Conservation (phyloP, 2,329 filamentous ascomycete genomes). For the Hymenoscyphus salicellus region DNA sequence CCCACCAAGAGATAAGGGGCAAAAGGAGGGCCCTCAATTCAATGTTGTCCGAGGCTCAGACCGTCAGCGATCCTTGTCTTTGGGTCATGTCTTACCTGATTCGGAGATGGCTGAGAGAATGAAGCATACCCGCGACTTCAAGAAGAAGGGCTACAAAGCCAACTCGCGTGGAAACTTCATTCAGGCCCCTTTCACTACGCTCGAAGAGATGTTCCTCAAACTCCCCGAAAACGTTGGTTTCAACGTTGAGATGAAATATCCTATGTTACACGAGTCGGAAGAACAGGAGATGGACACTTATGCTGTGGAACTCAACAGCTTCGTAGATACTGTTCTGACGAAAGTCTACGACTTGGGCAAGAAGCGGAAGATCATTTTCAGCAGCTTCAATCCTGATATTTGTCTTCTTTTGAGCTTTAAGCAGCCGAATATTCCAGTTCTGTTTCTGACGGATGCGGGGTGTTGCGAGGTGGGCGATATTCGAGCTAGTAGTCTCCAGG, state of each 20-base stretch:
- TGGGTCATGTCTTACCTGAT: slow-evolving; percentile 30
- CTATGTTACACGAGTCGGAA: slow-evolving; percentile 93
- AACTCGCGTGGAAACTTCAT: slow-evolving; percentile 94
- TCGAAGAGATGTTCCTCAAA: slow-evolving; percentile 88
- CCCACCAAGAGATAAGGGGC: slow-evolving; percentile 37
- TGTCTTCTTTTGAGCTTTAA: slow-evolving; percentile 94
- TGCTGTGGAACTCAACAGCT: slow-evolving; percentile 91
- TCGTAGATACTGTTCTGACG: slow-evolving; percentile 86
- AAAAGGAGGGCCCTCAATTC: slow-evolving; percentile 29
- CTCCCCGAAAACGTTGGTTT: slow-evolving; percentile 83
- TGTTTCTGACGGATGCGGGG: slow-evolving; percentile 91
- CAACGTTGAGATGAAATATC: slow-evolving; percentile 99
- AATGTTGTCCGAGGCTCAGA: slow-evolving; percentile 29
- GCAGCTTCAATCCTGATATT: slow-evolving; percentile 95
- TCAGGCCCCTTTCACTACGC: slow-evolving; percentile 89
- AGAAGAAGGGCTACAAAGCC: slow-evolving; percentile 90
- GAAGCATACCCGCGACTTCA: slow-evolving; percentile 96
- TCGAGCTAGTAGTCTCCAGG: slow-evolving; percentile 84
- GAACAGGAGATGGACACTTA: slow-evolving; percentile 97
- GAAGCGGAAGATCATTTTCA: slow-evolving; percentile 91
- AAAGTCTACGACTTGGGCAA: slow-evolving; percentile 85
- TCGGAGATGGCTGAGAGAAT: slow-evolving; percentile 68
- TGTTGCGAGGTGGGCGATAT: slow-evolving; percentile 81
- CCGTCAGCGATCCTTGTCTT: slow-evolving; percentile 37
- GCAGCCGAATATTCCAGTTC: slow-evolving; percentile 90